Percentiles rank a stretch among this genome's conserved stretches.
Conservation (phyloP, 2,329 filamentous ascomycete genomes). For the Fusarium sp. region DNA sequence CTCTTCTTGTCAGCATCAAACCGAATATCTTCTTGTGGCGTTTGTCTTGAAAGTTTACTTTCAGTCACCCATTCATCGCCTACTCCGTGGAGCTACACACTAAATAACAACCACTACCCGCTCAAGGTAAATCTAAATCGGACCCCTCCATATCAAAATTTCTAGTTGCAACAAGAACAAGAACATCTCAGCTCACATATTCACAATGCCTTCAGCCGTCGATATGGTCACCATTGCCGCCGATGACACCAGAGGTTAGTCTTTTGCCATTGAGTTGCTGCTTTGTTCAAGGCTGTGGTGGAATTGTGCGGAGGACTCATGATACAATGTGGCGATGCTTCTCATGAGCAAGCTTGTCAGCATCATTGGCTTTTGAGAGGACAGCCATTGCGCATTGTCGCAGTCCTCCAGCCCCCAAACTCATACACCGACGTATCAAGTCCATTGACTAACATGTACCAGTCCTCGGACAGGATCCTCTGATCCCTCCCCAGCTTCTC, state of each 20-base stretch:
- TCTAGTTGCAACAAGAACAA: conserved; percentile 27
- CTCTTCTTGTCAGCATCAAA: conserved; percentile 13
- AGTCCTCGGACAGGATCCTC: conserved; percentile 94
- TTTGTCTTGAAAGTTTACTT: conserved; percentile 25
- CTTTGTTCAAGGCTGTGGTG: background rate
- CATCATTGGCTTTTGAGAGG: too few relatives aligned
- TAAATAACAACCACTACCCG: conserved; percentile 27
- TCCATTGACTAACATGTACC: conserved; percentile 34
- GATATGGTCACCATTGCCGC: conserved; percentile 56
- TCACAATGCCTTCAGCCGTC: conserved; percentile 50
- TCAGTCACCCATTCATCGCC: conserved; percentile 18
- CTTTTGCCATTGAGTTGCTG: background rate
- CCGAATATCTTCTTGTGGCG: conserved; percentile 26
- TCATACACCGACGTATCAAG: too few relatives aligned
- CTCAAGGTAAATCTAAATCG: conserved; percentile 22
- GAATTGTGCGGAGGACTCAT: conserved; percentile 8
- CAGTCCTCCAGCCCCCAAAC: background rate
- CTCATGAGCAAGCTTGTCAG: background rate
- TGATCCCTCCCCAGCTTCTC: conserved; percentile 89
- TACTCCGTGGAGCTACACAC: conserved; percentile 24
- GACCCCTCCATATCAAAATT: conserved; percentile 34
- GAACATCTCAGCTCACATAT: conserved; percentile 35
- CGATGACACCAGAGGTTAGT: conserved; percentile 59
- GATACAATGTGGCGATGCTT: conserved; percentile 10
- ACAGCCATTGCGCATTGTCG: background rate